phyloP scores from a whole-genome alignment of 805 yeast genomes.

The Cephaloascus albidus region DNA sequence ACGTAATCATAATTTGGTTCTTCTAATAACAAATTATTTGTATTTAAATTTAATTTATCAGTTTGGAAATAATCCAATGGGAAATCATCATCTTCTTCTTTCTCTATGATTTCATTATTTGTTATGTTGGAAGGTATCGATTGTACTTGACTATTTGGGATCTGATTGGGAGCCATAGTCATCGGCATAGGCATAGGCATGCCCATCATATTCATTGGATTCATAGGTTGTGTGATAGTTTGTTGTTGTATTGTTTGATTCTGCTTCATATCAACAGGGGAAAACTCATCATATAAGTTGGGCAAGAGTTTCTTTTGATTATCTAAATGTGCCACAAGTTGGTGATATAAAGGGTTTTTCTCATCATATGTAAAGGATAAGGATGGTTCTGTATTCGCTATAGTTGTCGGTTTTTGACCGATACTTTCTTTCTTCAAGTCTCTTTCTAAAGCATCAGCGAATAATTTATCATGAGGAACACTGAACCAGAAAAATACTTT shows the following conservation, averaged over 20 bases:
- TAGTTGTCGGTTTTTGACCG: conserved; percentile 61
- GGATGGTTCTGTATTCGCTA: conserved; percentile 70
- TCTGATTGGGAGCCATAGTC: background rate
- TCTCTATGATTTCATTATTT: conserved; percentile 1
- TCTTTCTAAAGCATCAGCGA: conserved; percentile 89
- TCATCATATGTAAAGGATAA: conserved; percentile 62
- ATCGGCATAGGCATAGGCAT: background rate
- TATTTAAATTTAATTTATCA: conserved; percentile 16
- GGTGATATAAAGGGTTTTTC: conserved; percentile 39
- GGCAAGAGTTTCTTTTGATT: conserved; percentile 11
- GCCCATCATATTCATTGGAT: background rate
- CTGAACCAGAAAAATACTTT: conserved; percentile 96
- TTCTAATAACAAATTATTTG: conserved; percentile 3
- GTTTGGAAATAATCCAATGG: conserved; percentile 60
- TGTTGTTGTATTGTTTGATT: background rate
- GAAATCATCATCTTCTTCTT: conserved; percentile 50
- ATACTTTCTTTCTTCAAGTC: conserved; percentile 73
- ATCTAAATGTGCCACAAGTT: conserved; percentile 37
- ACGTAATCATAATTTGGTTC: conserved; percentile 3
- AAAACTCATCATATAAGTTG: conserved; percentile 1
- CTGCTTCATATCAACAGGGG: conserved; percentile 2
- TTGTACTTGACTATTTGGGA: background rate
- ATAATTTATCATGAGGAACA: conserved; percentile 86
- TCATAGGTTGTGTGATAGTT: background rate
- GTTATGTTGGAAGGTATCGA: background rate